These are phyloP conservation scores for Teratosphaeria epicoccoides DNA, from an alignment of 2,329 filamentous ascomycete genomes.

Conservation along the genomic window DNA sequence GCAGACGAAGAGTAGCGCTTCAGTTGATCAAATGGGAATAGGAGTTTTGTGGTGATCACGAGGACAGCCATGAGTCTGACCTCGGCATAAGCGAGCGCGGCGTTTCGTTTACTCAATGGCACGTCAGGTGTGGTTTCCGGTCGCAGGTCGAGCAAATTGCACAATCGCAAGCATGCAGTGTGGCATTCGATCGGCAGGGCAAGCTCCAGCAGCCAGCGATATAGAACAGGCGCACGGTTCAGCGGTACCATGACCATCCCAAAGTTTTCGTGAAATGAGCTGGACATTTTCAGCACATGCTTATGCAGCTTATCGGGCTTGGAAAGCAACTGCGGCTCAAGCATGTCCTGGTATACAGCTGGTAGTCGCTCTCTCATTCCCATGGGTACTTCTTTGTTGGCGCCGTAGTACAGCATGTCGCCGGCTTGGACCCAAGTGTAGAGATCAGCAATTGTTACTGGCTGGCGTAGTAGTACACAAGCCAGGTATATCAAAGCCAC, in stretches of 20 bases:
- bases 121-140: neutral
- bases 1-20: conserved; percentile 40
- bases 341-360: conserved; percentile 45
- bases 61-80: conserved; percentile 59
- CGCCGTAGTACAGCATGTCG: conserved; percentile 61
- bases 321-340: conserved; percentile 45
- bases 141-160: conserved; percentile 37
- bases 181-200: conserved; percentile 65
- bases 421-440: conserved; percentile 54
- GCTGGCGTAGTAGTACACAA: conserved; percentile 62
- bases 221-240: conserved; percentile 57
- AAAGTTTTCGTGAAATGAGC: conserved; percentile 57
- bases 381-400: conserved; percentile 47
- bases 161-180: conserved; percentile 47
- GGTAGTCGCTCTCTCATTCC: conserved; percentile 58
- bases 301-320: conserved; percentile 51
- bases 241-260: conserved; percentile 61
- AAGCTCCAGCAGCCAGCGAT: conserved; percentile 59
- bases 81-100: conserved; percentile 57
- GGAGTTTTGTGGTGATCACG: conserved; percentile 65
- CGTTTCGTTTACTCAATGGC: conserved; percentile 12
- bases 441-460: conserved; percentile 65
- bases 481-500: conserved; percentile 72
- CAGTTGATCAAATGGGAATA: conserved; percentile 60
- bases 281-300: conserved; percentile 49